Evolutionary conservation across 2,329 filamentous ascomycete genomes (phyloP).

Genomic region (Madurella fahalii): DNA sequence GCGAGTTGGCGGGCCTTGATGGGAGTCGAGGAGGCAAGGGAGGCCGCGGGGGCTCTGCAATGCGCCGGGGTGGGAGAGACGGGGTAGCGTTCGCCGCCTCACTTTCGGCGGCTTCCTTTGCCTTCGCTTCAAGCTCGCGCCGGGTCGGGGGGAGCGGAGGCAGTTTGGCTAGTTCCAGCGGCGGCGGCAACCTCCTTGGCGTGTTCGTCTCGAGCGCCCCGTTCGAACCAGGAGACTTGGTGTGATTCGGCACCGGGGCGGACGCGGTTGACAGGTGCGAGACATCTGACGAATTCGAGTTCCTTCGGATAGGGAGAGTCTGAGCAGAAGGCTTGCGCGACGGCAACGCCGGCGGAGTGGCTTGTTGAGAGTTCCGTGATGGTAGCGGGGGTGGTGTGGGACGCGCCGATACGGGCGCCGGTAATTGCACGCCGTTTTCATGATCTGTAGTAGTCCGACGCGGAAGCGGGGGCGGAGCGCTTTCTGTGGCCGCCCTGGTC

Average conservation of each 20-base stretch:
- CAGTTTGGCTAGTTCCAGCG: slow-evolving; percentile 52
- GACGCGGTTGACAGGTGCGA: slow-evolving; percentile 54
- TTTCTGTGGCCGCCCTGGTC: slow-evolving; percentile 25
- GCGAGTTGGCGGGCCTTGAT: slow-evolving; percentile 41
- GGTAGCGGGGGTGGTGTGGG: slow-evolving; percentile 36
- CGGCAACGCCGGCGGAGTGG: slow-evolving; percentile 46
- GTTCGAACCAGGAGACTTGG: slow-evolving; percentile 46
- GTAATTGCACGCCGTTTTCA: slow-evolving; percentile 21
- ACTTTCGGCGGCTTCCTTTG: slow-evolving; percentile 33
- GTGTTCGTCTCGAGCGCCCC: slow-evolving; percentile 41
- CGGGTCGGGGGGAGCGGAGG: slow-evolving; percentile 54
- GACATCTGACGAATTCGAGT: slow-evolving; percentile 55
- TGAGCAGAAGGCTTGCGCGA: slow-evolving; percentile 47
- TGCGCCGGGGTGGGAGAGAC: slow-evolving; percentile 35
- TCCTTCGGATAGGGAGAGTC: slow-evolving; percentile 40
- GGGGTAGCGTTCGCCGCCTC: slow-evolving; percentile 23
- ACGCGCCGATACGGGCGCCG: slow-evolving; percentile 27
- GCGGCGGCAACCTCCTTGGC: slow-evolving; percentile 48
- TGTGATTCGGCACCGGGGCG: slow-evolving; percentile 45
- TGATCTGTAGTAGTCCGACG: slow-evolving; percentile 33
- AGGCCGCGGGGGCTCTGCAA: slow-evolving; percentile 34
- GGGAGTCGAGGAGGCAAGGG: slow-evolving; percentile 49
- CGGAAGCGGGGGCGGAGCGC: slow-evolving; percentile 36
- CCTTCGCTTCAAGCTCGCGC: slow-evolving; percentile 49
- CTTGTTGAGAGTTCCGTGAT: slow-evolving; percentile 35